Evolutionary conservation across 1,139 yeast genomes (phyloP), one percentile per base, ranked within the genome.

Genomic region (Tardiomyces depauwii): DNA sequence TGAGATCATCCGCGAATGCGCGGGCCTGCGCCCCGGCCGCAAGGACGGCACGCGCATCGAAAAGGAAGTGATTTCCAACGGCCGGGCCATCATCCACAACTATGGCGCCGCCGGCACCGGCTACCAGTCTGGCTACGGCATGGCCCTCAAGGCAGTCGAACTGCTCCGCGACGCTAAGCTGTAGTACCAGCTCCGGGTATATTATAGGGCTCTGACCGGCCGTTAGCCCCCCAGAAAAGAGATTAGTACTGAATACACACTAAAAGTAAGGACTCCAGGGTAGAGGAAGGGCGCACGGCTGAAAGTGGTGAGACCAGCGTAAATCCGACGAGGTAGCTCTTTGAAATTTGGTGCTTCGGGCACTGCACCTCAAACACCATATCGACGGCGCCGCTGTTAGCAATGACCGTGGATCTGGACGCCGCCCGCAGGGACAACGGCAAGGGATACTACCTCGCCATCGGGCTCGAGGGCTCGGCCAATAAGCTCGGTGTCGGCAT

Each of bases 401-500:
- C 4, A 14, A 30, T 30, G 36, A 14, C n/a, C 3, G 36, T 30
- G 10, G 36, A 30, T 14, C 10, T 30, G 11, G 36, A 30, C 16
- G 36, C 36, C 16, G n/a, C 16, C 11, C 36, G 16, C 36, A 4
- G 10, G 11, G 36, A 30, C 36, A 14, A 14, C 11, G 16, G 16
- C 4, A 30, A 30, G 16, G 16, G 16, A 10, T 54, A 45, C 48
- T 65, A 63, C 45, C 53, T 86, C 16, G 95, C 96, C 0, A 61
- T 91, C 1, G 98, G 98, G 0, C 74, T 91, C 27, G 98, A 91
- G 63, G 99, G 99, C 1, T 88, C 96, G 0, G 98, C 98, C 27
- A 91, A 91, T 62, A 91, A 91, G 60, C 72, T 91, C 1, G 99
- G 96, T 0, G 93, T 91, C 1, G 99, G 99, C 1, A 75, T 91